Percentiles rank a stretch among this genome's conserved stretches.
phyloP scores from a whole-genome alignment of 2,329 filamentous ascomycete species.

The Cordyceps militaris region DNA sequence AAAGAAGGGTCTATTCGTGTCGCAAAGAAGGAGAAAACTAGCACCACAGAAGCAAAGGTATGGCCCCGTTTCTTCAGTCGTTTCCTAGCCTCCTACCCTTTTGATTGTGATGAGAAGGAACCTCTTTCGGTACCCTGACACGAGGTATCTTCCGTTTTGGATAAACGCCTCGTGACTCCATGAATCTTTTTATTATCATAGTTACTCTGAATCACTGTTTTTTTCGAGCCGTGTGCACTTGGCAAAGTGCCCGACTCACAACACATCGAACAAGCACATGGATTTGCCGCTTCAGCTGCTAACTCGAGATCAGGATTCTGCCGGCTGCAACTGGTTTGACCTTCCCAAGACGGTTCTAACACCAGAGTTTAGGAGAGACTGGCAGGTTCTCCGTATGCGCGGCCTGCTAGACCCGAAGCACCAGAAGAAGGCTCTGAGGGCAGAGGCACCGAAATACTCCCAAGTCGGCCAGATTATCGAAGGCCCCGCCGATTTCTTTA shows the following conservation, averaged over 20 bases:
- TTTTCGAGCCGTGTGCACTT: slow-evolving; percentile 2
- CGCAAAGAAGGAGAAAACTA: background rate
- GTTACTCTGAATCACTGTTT: slow-evolving; percentile 60
- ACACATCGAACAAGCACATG: background rate
- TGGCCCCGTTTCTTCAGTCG: background rate
- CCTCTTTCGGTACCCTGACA: slow-evolving; percentile 31
- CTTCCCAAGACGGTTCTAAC: slow-evolving; percentile 79
- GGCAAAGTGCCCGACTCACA: background rate
- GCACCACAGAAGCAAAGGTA: slow-evolving; percentile 22
- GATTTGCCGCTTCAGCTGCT: background rate
- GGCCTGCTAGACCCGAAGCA: slow-evolving; percentile 84
- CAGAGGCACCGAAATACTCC: slow-evolving; percentile 64
- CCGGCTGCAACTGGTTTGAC: slow-evolving; percentile 80
- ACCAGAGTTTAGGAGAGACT: slow-evolving; percentile 77
- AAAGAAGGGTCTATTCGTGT: slow-evolving; percentile 7
- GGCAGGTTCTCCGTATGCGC: slow-evolving; percentile 85
- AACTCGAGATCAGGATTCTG: slow-evolving; percentile 40
- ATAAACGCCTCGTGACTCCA: slow-evolving; percentile 50
- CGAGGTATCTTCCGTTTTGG: slow-evolving; percentile 35
- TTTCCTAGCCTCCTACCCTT: background rate
- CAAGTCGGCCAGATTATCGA: slow-evolving; percentile 85
- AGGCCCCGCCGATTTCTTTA: slow-evolving; percentile 83
- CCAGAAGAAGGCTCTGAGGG: slow-evolving; percentile 81
- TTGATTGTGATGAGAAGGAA: slow-evolving; percentile 33
- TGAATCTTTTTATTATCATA: slow-evolving; percentile 54